Conservation (phyloP, 176 grass and related monocot genomes). For the Luzula sylvatica region DNA sequence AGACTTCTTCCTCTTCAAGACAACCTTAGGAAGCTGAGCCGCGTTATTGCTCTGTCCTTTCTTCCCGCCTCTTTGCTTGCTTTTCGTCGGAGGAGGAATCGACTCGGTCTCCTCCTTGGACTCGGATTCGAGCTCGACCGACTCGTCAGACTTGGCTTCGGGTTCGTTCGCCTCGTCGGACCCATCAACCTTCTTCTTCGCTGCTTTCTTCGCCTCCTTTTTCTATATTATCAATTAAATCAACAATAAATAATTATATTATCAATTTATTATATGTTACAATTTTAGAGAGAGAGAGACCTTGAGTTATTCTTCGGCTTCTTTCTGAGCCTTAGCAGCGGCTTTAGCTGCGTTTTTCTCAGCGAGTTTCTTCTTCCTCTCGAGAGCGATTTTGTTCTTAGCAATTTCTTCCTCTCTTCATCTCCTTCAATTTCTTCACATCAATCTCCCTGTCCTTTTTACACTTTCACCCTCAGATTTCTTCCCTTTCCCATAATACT, state of each 20-base stretch:
- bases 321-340: slow-evolving; percentile 60
- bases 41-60: slow-evolving; percentile 21
- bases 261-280: too few relatives aligned
- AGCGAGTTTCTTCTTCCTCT: slow-evolving; percentile 84
- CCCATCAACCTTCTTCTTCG: slow-evolving; percentile 51
- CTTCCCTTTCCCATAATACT: slow-evolving; percentile 21
- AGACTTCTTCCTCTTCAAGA: slow-evolving; percentile 78
- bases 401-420: slow-evolving; percentile 85
- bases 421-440: slow-evolving; percentile 66
- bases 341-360: slow-evolving; percentile 83
- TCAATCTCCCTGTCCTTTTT: slow-evolving; percentile 46
- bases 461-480: slow-evolving; percentile 57
- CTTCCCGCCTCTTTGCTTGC: slow-evolving; percentile 30
- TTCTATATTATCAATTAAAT: slow-evolving; percentile 31
- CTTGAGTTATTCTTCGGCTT: slow-evolving; percentile 69
- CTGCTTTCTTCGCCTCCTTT: slow-evolving; percentile 55
- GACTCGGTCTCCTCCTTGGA: slow-evolving; percentile 14
- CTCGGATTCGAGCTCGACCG: slow-evolving; percentile 34
- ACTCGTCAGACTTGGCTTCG: slow-evolving; percentile 50
- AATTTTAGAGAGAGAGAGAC: slow-evolving; percentile 4
- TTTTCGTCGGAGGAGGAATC: slow-evolving; percentile 6
- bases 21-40: slow-evolving; percentile 36
- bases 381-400: slow-evolving; percentile 71
- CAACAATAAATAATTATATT: not conserved
- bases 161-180: slow-evolving; percentile 36